Evolutionary conservation across 2,329 filamentous ascomycete species (phyloP), one percentile per base, ranked within the genome.

Genomic region (Trichoderma pleuroti): DNA sequence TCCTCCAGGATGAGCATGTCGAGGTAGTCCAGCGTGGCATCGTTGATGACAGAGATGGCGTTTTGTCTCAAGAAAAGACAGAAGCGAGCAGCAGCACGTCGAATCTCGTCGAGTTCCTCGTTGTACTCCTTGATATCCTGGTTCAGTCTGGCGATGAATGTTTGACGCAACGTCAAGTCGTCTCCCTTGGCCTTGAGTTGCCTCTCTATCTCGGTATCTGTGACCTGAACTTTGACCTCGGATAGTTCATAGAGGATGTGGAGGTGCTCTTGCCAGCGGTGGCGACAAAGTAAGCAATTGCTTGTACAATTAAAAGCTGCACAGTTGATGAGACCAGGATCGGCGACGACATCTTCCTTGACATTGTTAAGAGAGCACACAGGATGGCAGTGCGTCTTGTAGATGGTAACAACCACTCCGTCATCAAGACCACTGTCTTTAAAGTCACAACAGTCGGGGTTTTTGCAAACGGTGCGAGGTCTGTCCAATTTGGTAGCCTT

Each of bases 301-400:
- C 16, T 46, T 7, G 10, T 28, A 12, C 68, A 36, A 3, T 1
- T 1, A 30, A 70, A 70, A 16, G 68, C 68, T 4, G 5, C 0
- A 21, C 69, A 71, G 0, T 6, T 0, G 9, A 71, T 67, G 34
- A 71, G 69, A 14, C 69, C 69, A 24, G 69, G 69, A n/a, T 71
- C 69, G 3, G 69, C 69, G 1, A 71, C 26, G 4, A 67, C 62
- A n/a, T 71, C 69, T 52, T 71, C 34, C 59, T 14, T 65, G 6
- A 76, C 74, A 28, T 64, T 71, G 2, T 39, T 1, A 0, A 76
- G 63, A 1, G 21, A 63, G 62, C 74, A 76, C 2, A 11, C 36
- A 1, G 28, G 9, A 30, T 76, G 74, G 0, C 74, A 76, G 2
- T 68, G 56, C 3, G 70, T 72, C n/a, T 70, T 75, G 30, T 76